A percentile compares a stretch with the other conserved stretches of the same genome.
Evolutionary conservation across 148 eudicot species (phyloP).

Genomic region (Persicaria tinctoria): DNA sequence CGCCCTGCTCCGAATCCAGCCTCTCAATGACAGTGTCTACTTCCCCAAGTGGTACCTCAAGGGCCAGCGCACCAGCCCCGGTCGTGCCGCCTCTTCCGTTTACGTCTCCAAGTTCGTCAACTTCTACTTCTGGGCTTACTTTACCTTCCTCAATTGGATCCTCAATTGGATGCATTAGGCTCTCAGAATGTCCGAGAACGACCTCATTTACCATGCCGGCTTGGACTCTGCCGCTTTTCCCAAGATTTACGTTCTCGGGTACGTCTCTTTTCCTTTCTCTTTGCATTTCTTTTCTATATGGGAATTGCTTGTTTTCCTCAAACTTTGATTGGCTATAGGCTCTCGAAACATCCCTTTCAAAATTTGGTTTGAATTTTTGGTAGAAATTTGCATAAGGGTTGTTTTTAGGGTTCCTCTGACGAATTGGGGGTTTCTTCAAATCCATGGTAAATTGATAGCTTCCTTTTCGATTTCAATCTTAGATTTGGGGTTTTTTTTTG

Average conservation of each 20-base stretch:
- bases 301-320: not conserved
- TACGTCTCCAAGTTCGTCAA: slow-evolving; percentile 42
- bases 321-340: not conserved
- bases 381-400: no score
- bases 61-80: slow-evolving; percentile 33
- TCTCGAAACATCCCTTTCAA: not conserved
- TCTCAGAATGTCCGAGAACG: slow-evolving; percentile 37
- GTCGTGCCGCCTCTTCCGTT: slow-evolving; percentile 22
- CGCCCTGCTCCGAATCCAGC: slow-evolving; percentile 43
- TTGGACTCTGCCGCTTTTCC: slow-evolving; percentile 44
- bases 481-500: no score
- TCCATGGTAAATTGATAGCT: no score
- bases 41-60: slow-evolving; percentile 47
- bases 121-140: slow-evolving; percentile 33
- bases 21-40: slow-evolving; percentile 41
- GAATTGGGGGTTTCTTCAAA: no score
- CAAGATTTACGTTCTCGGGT: slow-evolving; percentile 49
- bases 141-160: slow-evolving; percentile 49
- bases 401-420: no score
- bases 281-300: not conserved
- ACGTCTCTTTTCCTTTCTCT: slow-evolving; percentile 3
- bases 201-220: slow-evolving; percentile 47
- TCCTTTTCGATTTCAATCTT: no score
- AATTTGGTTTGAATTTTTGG: not conserved
- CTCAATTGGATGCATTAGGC: no score